Evolutionary conservation across 306 rosid genomes (phyloP).

Genomic region (Ormosia emarginata): DNA sequence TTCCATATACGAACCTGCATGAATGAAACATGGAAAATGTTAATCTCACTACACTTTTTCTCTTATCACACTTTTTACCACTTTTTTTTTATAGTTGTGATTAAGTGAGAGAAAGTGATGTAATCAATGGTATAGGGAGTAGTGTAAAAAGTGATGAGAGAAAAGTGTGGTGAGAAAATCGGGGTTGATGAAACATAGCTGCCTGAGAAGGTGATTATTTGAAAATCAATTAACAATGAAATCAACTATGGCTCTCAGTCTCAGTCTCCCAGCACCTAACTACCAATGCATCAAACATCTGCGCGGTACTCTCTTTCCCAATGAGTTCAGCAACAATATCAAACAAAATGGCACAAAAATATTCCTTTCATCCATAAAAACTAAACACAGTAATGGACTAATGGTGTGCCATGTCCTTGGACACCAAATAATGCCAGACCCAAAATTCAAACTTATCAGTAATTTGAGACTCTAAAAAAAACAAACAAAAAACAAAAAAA

Average conservation of each 20-base stretch:
- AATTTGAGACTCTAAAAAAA: conserved; percentile 7
- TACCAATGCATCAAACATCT: not conserved
- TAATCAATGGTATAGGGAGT: no score
- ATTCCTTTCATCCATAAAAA: not conserved
- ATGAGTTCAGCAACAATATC: not conserved
- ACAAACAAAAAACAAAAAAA: not conserved
- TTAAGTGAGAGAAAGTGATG: no score
- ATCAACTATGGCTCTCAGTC: not conserved
- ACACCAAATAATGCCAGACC: not conserved
- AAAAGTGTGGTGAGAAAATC: no score
- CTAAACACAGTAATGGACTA: not conserved
- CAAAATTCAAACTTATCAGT: conserved; percentile 4
- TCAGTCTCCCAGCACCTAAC: not conserved
- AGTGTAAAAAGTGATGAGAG: no score
- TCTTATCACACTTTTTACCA: no score
- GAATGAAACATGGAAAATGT: conserved; percentile 24
- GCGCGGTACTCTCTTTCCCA: not conserved
- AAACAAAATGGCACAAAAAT: not conserved
- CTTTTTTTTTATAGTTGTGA: no score
- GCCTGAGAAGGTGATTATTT: not conserved
- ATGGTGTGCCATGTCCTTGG: not conserved
- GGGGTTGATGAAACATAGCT: conserved; percentile 17
- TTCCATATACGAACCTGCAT: conserved; percentile 96
- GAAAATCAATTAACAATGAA: not conserved
- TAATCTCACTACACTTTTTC: no score